Evolutionary conservation across 352 stramenopile genomes (phyloP).

Genomic region (Globisporangium nunn): DNA sequence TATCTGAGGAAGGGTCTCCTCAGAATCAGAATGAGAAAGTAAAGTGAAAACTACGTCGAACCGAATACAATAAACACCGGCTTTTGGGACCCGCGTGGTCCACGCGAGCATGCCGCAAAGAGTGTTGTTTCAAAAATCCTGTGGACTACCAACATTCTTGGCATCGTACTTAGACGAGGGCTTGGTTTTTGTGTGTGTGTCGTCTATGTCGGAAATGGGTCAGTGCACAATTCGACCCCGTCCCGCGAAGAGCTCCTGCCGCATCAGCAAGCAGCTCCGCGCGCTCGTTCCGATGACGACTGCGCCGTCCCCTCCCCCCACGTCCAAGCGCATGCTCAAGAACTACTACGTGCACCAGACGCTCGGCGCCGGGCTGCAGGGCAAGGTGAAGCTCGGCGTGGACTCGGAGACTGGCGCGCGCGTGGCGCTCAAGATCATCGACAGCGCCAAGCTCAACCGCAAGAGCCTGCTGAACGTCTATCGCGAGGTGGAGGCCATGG

Average conservation of each 20-base stretch:
- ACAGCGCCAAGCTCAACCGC: constrained; percentile 71
- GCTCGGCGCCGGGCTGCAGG: constrained; percentile 70
- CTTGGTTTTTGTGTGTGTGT: too few relatives aligned
- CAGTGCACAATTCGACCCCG: constrained; percentile 9
- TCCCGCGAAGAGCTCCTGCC: not conserved
- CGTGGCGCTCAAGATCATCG: constrained; percentile 90
- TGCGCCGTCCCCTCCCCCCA: not conserved
- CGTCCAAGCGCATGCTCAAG: constrained; percentile 46
- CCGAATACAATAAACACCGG: too few relatives aligned
- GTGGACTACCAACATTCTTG: too few relatives aligned
- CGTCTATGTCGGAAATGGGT: not conserved
- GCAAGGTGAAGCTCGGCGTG: constrained; percentile 87
- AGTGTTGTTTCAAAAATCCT: too few relatives aligned
- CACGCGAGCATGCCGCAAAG: too few relatives aligned
- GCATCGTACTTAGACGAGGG: too few relatives aligned
- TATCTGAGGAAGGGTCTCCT: too few relatives aligned
- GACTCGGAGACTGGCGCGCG: constrained; percentile 67
- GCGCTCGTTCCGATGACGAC: not conserved
- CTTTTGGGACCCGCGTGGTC: too few relatives aligned
- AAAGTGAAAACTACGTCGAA: too few relatives aligned
- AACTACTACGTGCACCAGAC: constrained; percentile 75
- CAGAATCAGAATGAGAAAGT: too few relatives aligned
- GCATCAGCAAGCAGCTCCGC: too few relatives aligned
- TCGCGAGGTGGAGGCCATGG: constrained; percentile 89
- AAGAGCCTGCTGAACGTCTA: constrained; percentile 82